These are phyloP conservation scores for Candida chilensis DNA, from an alignment of 805 yeast species.

Conservation along the genomic window DNA sequence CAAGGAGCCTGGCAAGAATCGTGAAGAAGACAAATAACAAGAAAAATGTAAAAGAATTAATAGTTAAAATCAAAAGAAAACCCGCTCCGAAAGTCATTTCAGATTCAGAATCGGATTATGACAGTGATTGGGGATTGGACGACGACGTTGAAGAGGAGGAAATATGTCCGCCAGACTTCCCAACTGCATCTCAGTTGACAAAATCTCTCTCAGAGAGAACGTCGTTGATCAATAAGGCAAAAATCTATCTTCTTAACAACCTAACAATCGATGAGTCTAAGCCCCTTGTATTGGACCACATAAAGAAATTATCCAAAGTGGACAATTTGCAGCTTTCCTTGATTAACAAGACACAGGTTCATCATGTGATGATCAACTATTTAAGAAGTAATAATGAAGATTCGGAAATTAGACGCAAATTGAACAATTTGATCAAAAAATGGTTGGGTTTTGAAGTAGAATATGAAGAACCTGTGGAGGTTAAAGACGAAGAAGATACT, in stretches of 20 bases:
- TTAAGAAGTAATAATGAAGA: constrained; percentile 15
- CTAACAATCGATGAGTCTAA: constrained; percentile 9
- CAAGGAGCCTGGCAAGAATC: constrained; percentile 12
- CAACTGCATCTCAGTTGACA: too few species aligned
- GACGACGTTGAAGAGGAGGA: constrained; percentile 5
- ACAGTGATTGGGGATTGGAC: constrained; percentile 10
- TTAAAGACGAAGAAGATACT: constrained; percentile 2
- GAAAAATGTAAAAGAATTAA: constrained; percentile 4
- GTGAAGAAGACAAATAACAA: constrained; percentile 5
- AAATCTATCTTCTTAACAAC: constrained; percentile 4
- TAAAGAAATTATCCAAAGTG: constrained; percentile 10
- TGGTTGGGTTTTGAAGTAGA: constrained; percentile 14
- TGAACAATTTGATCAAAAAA: constrained; percentile 7
- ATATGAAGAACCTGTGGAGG: neutral
- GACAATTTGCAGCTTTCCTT: constrained; percentile 15
- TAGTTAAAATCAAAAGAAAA: constrained; percentile 3
- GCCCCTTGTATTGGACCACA: neutral
- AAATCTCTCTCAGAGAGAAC: too few species aligned
- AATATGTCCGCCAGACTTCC: too few species aligned
- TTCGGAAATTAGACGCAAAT: constrained; percentile 6
- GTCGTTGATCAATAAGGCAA: constrained; percentile 3
- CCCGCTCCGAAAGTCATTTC: constrained; percentile 4
- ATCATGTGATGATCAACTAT: constrained; percentile 17
- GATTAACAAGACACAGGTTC: constrained; percentile 16
- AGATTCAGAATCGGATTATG: constrained; percentile 5